These are phyloP conservation scores for Ceratobasidium sp. DNA, from an alignment of 1,284 basidiomycete genomes.

Conservation along the genomic window DNA sequence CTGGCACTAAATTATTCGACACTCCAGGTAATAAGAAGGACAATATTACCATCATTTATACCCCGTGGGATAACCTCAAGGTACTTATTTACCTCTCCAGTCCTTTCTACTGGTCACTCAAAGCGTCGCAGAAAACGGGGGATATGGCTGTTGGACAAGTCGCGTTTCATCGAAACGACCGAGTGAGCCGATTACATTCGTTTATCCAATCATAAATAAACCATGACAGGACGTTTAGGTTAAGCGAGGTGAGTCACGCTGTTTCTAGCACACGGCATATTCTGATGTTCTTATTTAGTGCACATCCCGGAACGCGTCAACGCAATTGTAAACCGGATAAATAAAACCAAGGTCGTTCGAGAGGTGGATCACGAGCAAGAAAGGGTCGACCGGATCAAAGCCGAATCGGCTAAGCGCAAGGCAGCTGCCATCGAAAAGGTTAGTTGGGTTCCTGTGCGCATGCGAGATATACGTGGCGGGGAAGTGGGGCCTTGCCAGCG, in stretches of 20 bases:
- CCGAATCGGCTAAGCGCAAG: slow-evolving; percentile 72
- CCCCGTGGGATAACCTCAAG: slow-evolving; percentile 88
- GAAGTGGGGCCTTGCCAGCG: no score
- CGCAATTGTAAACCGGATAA: slow-evolving; percentile 88
- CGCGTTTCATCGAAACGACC: slow-evolving; percentile 89
- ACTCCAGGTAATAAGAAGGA: slow-evolving; percentile 91
- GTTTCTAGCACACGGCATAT: neutral
- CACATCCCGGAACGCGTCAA: slow-evolving; percentile 86
- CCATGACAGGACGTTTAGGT: slow-evolving; percentile 56
- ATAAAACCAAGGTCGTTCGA: slow-evolving; percentile 89
- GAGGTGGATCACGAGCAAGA: slow-evolving; percentile 93
- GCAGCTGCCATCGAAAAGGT: slow-evolving; percentile 69
- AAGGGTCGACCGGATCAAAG: slow-evolving; percentile 78
- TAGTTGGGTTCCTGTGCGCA: slow-evolving; percentile 21
- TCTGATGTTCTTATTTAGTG: slow-evolving; percentile 53
- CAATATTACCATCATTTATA: slow-evolving; percentile 92
- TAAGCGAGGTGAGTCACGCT: slow-evolving; percentile 65
- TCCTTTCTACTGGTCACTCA: neutral
- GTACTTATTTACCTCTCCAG: slow-evolving; percentile 51
- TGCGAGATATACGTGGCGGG: no score
- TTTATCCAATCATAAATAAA: neutral
- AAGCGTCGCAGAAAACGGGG: slow-evolving; percentile 78
- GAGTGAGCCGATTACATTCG: slow-evolving; percentile 54
- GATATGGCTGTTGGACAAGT: slow-evolving; percentile 97
- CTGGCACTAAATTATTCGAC: slow-evolving; percentile 30